Conservation (phyloP, 129 eudicot genomes). For the Chrysanthemum seticuspe region DNA sequence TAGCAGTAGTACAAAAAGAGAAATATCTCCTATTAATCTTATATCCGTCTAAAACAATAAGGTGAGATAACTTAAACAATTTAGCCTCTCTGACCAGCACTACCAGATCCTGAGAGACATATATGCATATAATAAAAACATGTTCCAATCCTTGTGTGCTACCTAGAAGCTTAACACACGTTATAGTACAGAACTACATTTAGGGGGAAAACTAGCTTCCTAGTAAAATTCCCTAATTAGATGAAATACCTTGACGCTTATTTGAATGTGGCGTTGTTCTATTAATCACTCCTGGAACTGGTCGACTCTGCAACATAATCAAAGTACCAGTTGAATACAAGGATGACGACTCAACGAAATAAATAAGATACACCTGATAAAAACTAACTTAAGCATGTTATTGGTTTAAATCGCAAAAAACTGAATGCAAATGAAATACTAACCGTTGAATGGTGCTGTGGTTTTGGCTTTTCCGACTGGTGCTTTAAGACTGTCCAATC, state of each 20-base stretch:
- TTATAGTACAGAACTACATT: neutral
- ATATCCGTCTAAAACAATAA: neutral
- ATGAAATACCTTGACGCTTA: conserved; percentile 67
- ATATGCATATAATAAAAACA: conserved; percentile 4
- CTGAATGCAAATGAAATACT: conserved; percentile 15
- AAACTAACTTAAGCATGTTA: neutral
- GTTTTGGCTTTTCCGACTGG: conserved; percentile 55
- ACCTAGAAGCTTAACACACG: conserved; percentile 11
- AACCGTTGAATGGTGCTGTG: conserved; percentile 50
- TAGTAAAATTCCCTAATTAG: conserved; percentile 13
- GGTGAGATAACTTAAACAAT: conserved; percentile 6
- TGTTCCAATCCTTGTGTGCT: conserved; percentile 1
- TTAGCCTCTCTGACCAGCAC: conserved; percentile 5
- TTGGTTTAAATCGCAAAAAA: neutral
- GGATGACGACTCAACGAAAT: neutral
- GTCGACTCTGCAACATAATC: conserved; percentile 48
- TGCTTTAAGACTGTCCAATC: conserved; percentile 88
- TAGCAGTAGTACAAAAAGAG: neutral
- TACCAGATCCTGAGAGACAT: neutral
- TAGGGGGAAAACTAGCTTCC: neutral
- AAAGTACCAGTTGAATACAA: conserved; percentile 9
- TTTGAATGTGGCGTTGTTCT: conserved; percentile 51
- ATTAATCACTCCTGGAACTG: conserved; percentile 55
- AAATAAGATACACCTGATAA: neutral
- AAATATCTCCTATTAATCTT: neutral